Conservation (phyloP, 306 rosid species). For the Prunus davidiana region DNA sequence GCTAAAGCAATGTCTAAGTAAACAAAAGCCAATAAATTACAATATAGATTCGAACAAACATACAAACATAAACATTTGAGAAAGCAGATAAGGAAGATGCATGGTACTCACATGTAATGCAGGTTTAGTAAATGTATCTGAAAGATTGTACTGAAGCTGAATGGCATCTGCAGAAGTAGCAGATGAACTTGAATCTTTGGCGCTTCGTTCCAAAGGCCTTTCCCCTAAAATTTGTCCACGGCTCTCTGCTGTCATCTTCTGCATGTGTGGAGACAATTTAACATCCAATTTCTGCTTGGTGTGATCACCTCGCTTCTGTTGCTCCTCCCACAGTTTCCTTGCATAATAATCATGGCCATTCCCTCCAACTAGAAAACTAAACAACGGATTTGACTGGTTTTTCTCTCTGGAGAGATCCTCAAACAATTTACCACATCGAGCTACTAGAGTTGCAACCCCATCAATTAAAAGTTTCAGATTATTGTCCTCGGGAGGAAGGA, state of each 20-base stretch:
- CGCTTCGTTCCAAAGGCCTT: slow-evolving; percentile 72
- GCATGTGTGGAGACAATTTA: slow-evolving; percentile 42
- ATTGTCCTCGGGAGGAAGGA: slow-evolving; percentile 72
- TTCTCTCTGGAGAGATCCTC: slow-evolving; percentile 96
- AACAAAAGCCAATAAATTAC: slow-evolving; percentile 6
- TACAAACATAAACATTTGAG: background rate
- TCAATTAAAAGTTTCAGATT: slow-evolving; percentile 83
- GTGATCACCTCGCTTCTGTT: slow-evolving; percentile 54
- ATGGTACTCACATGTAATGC: slow-evolving; percentile 60
- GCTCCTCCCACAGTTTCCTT: slow-evolving; percentile 94
- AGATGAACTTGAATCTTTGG: slow-evolving; percentile 50
- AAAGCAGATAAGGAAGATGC: background rate
- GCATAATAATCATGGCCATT: slow-evolving; percentile 83
- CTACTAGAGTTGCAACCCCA: slow-evolving; percentile 90
- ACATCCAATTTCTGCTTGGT: slow-evolving; percentile 51
- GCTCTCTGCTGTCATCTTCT: slow-evolving; percentile 78
- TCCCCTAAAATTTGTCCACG: slow-evolving; percentile 88
- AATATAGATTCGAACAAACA: background rate
- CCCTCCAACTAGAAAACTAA: slow-evolving; percentile 87
- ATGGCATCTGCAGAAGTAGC: slow-evolving; percentile 46
- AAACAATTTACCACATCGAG: slow-evolving; percentile 87
- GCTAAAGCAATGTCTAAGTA: background rate
- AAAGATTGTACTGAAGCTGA: slow-evolving; percentile 79
- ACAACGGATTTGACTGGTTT: slow-evolving; percentile 75
- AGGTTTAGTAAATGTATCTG: slow-evolving; percentile 79